Evolutionary conservation across 1,284 basidiomycete genomes (phyloP).

Genomic region (Neonothopanus nambi): DNA sequence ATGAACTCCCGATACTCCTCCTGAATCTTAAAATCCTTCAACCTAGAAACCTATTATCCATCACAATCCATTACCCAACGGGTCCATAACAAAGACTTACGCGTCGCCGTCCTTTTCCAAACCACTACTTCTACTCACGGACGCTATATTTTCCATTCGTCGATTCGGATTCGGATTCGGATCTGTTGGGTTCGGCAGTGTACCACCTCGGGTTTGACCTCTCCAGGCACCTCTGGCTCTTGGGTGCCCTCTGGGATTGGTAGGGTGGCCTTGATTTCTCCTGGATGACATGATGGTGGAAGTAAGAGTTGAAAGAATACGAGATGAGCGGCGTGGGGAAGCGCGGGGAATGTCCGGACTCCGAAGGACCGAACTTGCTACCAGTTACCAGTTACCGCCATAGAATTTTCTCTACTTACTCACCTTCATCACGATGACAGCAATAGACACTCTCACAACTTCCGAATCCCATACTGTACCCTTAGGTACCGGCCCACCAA

Average conservation of each 20-base stretch:
- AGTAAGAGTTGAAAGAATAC: background rate
- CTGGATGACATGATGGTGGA: conserved; percentile 7
- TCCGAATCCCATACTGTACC: conserved; percentile 35
- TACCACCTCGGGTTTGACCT: background rate
- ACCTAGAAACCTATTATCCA: conserved; percentile 39
- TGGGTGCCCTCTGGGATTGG: background rate
- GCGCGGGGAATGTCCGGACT: no score
- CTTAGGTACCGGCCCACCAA: conserved; percentile 52
- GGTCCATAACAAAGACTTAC: conserved; percentile 42
- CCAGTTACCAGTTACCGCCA: background rate
- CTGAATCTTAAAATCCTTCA: conserved; percentile 58
- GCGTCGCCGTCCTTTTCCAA: conserved; percentile 68
- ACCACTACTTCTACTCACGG: conserved; percentile 72
- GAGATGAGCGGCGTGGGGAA: background rate
- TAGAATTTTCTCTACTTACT: background rate
- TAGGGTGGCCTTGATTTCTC: background rate
- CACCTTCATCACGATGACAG: no score
- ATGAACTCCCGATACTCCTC: conserved; percentile 66
- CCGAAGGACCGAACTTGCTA: no score
- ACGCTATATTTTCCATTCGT: conserved; percentile 61
- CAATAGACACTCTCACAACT: no score
- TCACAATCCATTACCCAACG: conserved; percentile 23
- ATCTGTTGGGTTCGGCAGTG: background rate
- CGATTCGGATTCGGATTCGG: background rate
- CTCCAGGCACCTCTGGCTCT: background rate